Evolutionary conservation across 176 grass and related monocot genomes (phyloP).

Genomic region (Leersia perrieri): DNA sequence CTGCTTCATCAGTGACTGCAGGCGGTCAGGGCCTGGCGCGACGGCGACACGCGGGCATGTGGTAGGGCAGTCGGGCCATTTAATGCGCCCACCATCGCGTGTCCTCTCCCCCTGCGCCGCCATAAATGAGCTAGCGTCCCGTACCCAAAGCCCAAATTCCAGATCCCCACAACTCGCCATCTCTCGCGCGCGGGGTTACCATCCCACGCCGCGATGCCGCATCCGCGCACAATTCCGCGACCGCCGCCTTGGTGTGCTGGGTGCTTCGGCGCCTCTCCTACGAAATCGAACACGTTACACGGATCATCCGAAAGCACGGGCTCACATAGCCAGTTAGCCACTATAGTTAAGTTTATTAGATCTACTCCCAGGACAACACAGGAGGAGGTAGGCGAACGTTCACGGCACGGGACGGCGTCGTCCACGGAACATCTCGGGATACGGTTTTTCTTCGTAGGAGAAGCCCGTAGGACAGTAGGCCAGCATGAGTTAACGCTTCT

Average conservation of each 20-base stretch:
- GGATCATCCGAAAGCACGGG: too few species aligned
- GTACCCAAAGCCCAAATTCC: background rate
- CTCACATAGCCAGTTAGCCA: too few species aligned
- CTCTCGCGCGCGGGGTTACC: background rate
- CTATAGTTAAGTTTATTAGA: too few species aligned
- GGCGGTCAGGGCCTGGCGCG: background rate
- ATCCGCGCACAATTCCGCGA: too few species aligned
- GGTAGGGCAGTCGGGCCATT: background rate
- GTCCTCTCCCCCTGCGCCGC: background rate
- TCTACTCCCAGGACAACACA: too few species aligned
- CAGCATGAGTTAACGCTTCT: background rate
- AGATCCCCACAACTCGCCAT: background rate
- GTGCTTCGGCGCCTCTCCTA: too few species aligned
- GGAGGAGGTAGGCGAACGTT: background rate
- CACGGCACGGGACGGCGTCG: background rate
- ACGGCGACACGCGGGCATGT: background rate
- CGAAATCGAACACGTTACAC: too few species aligned
- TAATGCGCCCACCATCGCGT: background rate
- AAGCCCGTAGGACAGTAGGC: background rate
- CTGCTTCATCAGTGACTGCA: background rate
- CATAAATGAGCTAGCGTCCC: slow-evolving; percentile 27
- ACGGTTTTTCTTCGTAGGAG: background rate
- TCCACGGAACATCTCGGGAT: background rate
- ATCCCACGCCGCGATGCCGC: too few species aligned
- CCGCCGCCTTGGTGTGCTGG: too few species aligned